These are phyloP conservation scores for Leccinum aurantiacum DNA, from an alignment of 768 basidiomycete species.

Conservation along the genomic window DNA sequence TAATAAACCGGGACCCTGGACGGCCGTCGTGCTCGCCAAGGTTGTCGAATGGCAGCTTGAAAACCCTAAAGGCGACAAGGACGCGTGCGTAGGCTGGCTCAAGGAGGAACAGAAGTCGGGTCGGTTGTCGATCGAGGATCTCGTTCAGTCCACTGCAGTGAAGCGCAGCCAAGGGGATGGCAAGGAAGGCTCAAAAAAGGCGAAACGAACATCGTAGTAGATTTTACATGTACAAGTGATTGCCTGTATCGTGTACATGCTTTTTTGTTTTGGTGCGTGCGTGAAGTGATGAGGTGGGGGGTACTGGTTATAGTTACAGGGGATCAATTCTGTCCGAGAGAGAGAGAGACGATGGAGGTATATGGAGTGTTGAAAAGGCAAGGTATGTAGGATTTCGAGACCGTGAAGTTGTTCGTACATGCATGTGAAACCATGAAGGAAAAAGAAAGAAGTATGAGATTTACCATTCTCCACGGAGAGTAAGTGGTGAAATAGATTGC, in stretches of 20 bases:
- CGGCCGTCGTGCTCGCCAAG: conserved; percentile 57
- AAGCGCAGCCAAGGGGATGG: conserved; percentile 28
- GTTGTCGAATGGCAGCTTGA: conserved; percentile 87
- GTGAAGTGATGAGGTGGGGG: background rate
- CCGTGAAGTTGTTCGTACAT: conserved; percentile 3
- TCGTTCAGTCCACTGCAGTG: conserved; percentile 17
- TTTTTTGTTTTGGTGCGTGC: background rate
- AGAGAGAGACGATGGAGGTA: background rate
- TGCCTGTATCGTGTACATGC: conserved; percentile 4
- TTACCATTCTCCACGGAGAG: conserved; percentile 19
- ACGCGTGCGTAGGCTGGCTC: conserved; percentile 73
- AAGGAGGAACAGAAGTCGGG: conserved; percentile 49
- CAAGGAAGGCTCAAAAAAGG: conserved; percentile 30
- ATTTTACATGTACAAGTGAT: background rate
- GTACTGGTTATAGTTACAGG: conserved; percentile 25
- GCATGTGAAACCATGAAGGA: conserved; percentile 1
- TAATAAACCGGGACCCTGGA: conserved; percentile 70
- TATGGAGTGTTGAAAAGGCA: background rate
- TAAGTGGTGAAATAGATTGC: conserved; percentile 28
- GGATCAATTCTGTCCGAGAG: conserved; percentile 7
- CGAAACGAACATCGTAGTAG: conserved; percentile 24
- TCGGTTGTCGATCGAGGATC: conserved; percentile 37
- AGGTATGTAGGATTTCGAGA: conserved; percentile 7
- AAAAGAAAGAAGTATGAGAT: background rate
- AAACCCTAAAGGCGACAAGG: conserved; percentile 63